Evolutionary conservation across 306 rosid genomes (phyloP), one percentile per base, ranked within the genome.

Genomic region (Medicago truncatula): DNA sequence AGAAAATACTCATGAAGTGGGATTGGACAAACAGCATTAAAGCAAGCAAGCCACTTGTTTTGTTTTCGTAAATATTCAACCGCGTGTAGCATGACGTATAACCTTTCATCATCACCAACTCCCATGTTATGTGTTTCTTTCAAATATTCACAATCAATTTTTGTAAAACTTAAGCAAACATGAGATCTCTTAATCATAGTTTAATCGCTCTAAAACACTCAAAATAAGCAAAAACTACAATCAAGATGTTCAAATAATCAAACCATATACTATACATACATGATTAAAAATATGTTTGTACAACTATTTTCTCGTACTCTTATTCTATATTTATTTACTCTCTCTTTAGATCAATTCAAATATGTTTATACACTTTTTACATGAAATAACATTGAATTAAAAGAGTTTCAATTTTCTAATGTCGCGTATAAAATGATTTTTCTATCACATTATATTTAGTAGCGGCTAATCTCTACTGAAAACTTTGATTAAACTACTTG

Each of bases 91-190:
- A 31, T 60, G 67, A 60, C 41, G 41, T 3, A 60, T 12, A 60
- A 60, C 43, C 67, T 60, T 14, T 28, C 67, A 25, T 60, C 67
- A 60, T 28, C 43, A 59, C 9, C 16, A 56, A 57, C 36, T 57
- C 39, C 39, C 39, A 25, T 13, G 0, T 59, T 17, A 2, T 25
- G 1, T 59, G 4, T 14, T 43, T 9, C 47, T 43, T 43, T n/a
- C n/a, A n/a, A n/a, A n/a, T n/a, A n/a, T n/a, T n/a, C n/a, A n/a
- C n/a, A n/a, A n/a, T n/a, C n/a, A n/a, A n/a, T n/a, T n/a, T n/a
- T n/a, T n/a, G n/a, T n/a, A n/a, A n/a, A n/a, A n/a, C n/a, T n/a
- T 25, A 25, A 25, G 31, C 31, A 25, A 25, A 25, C 31, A n/a
- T n/a, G n/a, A n/a, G n/a, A n/a, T n/a, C n/a, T n/a, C n/a, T n/a